These are phyloP conservation scores for Amylostereum chailletii DNA, from an alignment of 1,284 basidiomycete species.

Conservation along the genomic window DNA sequence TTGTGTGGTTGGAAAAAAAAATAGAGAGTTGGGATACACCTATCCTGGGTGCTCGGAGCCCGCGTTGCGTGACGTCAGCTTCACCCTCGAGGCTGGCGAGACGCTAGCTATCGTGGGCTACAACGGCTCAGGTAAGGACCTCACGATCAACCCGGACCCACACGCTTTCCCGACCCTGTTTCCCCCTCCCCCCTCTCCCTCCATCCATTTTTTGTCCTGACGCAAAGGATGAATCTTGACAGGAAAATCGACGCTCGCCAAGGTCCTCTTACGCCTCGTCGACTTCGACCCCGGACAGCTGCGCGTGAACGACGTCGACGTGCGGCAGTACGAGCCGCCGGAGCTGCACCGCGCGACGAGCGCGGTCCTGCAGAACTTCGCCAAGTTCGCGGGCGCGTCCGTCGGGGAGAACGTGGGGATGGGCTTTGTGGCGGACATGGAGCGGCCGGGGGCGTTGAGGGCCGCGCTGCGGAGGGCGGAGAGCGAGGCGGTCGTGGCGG, in stretches of 20 bases:
- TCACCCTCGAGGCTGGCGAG: constrained; percentile 65
- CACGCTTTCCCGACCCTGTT: constrained; percentile 6
- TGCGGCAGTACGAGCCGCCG: constrained; percentile 50
- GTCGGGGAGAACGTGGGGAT: constrained; percentile 74
- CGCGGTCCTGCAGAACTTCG: constrained; percentile 79
- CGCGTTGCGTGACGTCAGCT: constrained; percentile 57
- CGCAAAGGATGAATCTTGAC: neutral
- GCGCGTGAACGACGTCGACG: constrained; percentile 57
- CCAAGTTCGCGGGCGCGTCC: constrained; percentile 58
- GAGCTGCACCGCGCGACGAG: constrained; percentile 67
- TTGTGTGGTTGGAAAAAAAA: constrained; percentile 26
- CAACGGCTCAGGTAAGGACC: constrained; percentile 58
- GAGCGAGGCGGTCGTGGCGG: constrained; percentile 50
- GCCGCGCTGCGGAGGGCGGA: constrained; percentile 58
- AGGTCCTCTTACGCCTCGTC: constrained; percentile 66
- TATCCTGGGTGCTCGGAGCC: constrained; percentile 66
- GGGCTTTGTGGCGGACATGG: constrained; percentile 54
- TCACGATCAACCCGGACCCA: constrained; percentile 13
- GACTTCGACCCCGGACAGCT: constrained; percentile 63
- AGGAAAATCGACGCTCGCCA: constrained; percentile 80
- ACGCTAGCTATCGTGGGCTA: constrained; percentile 77
- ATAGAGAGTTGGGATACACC: constrained; percentile 32
- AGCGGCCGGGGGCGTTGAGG: constrained; percentile 41
- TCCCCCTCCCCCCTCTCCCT: neutral
- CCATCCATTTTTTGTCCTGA: constrained; percentile 8